Evolutionary conservation across 2,329 filamentous ascomycete species (phyloP).

Genomic region (Stagonosporopsis rhizophila): DNA sequence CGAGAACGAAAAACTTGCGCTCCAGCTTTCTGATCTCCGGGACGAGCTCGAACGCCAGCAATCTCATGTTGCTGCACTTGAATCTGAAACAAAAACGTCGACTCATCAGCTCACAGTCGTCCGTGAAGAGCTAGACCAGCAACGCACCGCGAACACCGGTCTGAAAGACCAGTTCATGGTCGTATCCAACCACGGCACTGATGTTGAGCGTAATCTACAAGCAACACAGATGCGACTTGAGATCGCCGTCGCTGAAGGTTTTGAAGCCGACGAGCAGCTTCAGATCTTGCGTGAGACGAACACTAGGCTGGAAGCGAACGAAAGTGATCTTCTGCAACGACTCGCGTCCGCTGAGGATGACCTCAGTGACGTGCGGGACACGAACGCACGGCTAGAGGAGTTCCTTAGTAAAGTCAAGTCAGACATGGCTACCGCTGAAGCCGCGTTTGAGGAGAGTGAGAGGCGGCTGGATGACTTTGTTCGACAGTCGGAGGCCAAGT

Average conservation of each 20-base stretch:
- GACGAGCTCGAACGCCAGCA: slow-evolving; percentile 25
- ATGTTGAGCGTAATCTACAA: slow-evolving; percentile 30
- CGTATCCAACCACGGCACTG: slow-evolving; percentile 10
- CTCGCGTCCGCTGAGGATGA: slow-evolving; percentile 44
- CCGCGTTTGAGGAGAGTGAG: slow-evolving; percentile 41
- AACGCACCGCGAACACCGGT: slow-evolving; percentile 19
- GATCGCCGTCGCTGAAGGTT: slow-evolving; percentile 31
- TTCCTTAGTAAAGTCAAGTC: slow-evolving; percentile 43
- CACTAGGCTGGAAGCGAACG: slow-evolving; percentile 35
- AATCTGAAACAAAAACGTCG: slow-evolving; percentile 29
- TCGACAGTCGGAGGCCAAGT: slow-evolving; percentile 39
- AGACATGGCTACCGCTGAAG: slow-evolving; percentile 41
- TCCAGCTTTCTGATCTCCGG: slow-evolving; percentile 20
- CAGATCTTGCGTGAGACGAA: slow-evolving; percentile 36
- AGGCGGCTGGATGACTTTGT: slow-evolving; percentile 38
- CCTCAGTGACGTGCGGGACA: slow-evolving; percentile 34
- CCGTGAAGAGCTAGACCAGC: slow-evolving; percentile 21
- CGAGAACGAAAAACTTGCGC: slow-evolving; percentile 26
- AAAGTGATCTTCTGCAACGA: slow-evolving; percentile 36
- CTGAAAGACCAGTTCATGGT: slow-evolving; percentile 20
- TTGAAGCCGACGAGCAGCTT: slow-evolving; percentile 41
- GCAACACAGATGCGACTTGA: slow-evolving; percentile 32
- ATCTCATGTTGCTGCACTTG: slow-evolving; percentile 24
- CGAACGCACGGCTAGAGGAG: slow-evolving; percentile 42
- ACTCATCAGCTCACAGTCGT: slow-evolving; percentile 22